phyloP scores from a whole-genome alignment of 768 basidiomycete genomes.

The Boletus rex-veris region DNA sequence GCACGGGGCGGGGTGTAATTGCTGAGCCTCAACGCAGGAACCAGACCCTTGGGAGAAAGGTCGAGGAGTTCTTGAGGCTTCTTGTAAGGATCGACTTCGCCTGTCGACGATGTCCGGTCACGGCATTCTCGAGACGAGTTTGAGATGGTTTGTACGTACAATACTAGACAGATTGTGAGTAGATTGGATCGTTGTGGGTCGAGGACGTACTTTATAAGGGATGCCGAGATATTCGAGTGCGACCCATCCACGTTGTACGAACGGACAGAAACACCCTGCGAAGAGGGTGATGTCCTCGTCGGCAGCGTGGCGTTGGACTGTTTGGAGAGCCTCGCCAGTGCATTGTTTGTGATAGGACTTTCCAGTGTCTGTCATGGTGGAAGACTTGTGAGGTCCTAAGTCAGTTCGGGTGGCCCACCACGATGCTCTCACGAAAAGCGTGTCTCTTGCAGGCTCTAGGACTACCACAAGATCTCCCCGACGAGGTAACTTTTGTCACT shows the following conservation, averaged over 20 bases:
- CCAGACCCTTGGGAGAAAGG: conserved; percentile 77
- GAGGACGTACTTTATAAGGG: conserved; percentile 58
- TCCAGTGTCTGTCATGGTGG: conserved; percentile 34
- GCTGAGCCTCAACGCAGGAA: conserved; percentile 64
- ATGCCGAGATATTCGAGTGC: conserved; percentile 67
- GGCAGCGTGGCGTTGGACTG: conserved; percentile 45
- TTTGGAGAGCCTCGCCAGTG: conserved; percentile 53
- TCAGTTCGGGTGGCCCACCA: too few species aligned
- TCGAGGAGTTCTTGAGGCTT: conserved; percentile 79
- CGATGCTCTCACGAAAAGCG: neutral
- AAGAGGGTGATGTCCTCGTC: conserved; percentile 63
- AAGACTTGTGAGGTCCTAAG: neutral
- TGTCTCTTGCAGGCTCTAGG: conserved; percentile 17
- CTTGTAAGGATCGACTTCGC: conserved; percentile 80
- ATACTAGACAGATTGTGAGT: conserved; percentile 28
- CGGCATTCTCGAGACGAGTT: neutral
- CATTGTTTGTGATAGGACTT: conserved; percentile 39
- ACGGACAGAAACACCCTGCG: conserved; percentile 73
- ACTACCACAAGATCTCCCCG: conserved; percentile 21
- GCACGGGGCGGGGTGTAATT: conserved; percentile 52
- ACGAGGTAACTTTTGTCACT: conserved; percentile 16
- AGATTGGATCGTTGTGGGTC: neutral
- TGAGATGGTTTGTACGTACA: conserved; percentile 27
- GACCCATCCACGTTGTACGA: conserved; percentile 80
- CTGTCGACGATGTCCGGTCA: conserved; percentile 31